A percentile compares a stretch with the other conserved stretches of the same genome.
Conservation (phyloP, 352 stramenopile species). For the Globisporangium yorkense region DNA sequence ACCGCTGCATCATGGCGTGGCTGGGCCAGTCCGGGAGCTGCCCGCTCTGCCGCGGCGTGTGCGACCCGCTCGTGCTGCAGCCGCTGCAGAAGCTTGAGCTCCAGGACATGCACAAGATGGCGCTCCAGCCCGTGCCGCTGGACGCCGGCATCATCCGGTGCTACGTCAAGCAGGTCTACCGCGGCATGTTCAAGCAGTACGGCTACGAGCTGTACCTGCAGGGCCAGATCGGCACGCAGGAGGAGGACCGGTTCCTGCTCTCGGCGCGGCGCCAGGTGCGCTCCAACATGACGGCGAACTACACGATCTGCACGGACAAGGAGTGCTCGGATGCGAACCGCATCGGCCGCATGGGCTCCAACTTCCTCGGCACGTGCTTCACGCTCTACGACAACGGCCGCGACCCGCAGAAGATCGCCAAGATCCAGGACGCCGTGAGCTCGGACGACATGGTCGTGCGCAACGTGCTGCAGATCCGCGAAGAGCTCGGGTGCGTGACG, state of each 20-base stretch:
- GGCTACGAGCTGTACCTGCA: constrained; percentile 82
- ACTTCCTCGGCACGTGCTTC: constrained; percentile 84
- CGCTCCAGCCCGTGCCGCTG: constrained; percentile 71
- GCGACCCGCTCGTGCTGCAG: constrained; percentile 76
- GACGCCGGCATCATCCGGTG: constrained; percentile 84
- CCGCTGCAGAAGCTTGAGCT: constrained; percentile 81
- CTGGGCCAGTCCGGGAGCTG: constrained; percentile 79
- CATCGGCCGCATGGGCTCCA: constrained; percentile 86
- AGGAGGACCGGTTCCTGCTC: constrained; percentile 77
- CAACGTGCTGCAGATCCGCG: constrained; percentile 84
- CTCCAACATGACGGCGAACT: constrained; percentile 88
- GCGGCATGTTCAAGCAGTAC: constrained; percentile 86
- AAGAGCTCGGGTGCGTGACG: constrained; percentile 80
- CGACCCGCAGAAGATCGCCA: constrained; percentile 83
- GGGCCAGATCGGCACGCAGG: constrained; percentile 76
- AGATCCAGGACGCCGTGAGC: constrained; percentile 80
- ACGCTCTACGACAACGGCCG: constrained; percentile 87
- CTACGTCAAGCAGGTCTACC: constrained; percentile 86
- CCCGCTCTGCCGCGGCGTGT: constrained; percentile 72
- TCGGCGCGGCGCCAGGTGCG: constrained; percentile 73
- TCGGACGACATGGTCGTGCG: constrained; percentile 56
- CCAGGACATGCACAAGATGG: constrained; percentile 69
- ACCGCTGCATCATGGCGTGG: constrained; percentile 88
- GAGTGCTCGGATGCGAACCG: constrained; percentile 62
- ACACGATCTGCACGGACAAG: constrained; percentile 81